Conservation (phyloP, 2,329 filamentous ascomycete species). For the Colletotrichum limetticola region DNA sequence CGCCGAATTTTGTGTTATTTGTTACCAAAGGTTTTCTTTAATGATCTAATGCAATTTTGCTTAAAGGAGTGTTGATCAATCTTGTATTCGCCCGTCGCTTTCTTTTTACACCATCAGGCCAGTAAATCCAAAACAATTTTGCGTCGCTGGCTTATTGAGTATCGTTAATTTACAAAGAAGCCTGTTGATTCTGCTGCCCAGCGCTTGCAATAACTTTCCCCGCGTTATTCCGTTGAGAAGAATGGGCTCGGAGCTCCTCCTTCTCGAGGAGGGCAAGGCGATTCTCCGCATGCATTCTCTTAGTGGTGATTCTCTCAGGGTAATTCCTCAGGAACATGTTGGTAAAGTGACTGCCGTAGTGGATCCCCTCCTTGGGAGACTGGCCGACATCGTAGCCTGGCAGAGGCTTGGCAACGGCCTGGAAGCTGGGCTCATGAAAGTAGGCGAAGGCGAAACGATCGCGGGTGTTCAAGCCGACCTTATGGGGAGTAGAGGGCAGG, state of each 20-base stretch:
- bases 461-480: slow-evolving; percentile 59
- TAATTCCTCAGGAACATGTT: slow-evolving; percentile 63
- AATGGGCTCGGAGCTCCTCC: slow-evolving; percentile 42
- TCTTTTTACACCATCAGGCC: background rate
- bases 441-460: slow-evolving; percentile 62
- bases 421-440: slow-evolving; percentile 63
- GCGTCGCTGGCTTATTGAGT: background rate
- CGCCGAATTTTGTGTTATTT: too few relatives aligned
- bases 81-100: background rate
- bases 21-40: too few relatives aligned
- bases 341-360: slow-evolving; percentile 64
- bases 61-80: background rate
- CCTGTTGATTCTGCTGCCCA: background rate
- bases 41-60: too few relatives aligned
- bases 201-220: background rate
- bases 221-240: background rate
- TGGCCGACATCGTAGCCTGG: slow-evolving; percentile 48
- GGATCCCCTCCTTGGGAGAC: slow-evolving; percentile 50
- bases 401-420: slow-evolving; percentile 55
- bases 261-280: slow-evolving; percentile 40
- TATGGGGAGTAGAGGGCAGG: slow-evolving; percentile 60
- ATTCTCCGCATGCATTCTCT: slow-evolving; percentile 47
- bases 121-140: background rate
- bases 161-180: background rate
- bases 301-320: slow-evolving; percentile 56